Evolutionary conservation across 495 filamentous ascomycete genomes (phyloP).

Genomic region (Neurospora sp.): DNA sequence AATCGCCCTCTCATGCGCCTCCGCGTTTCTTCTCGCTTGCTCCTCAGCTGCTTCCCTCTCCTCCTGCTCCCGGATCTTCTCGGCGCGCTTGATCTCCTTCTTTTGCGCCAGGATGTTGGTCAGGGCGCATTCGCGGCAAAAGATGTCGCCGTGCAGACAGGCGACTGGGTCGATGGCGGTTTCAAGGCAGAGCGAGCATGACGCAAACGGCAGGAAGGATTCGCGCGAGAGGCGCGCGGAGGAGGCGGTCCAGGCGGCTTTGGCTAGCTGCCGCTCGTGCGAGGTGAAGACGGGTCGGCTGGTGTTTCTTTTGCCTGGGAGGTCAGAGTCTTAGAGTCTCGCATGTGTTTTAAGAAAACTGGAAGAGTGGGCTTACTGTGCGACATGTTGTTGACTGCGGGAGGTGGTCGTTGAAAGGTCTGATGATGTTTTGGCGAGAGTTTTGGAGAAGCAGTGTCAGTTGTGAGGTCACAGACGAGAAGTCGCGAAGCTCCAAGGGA

Average conservation of each 20-base stretch:
- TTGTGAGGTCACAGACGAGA: background rate
- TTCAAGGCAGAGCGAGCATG: slow-evolving; percentile 81
- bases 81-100: slow-evolving; percentile 82
- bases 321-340: slow-evolving; percentile 12
- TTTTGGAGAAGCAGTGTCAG: background rate
- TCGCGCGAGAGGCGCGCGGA: slow-evolving; percentile 83
- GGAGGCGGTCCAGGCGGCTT: slow-evolving; percentile 69
- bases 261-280: slow-evolving; percentile 75
- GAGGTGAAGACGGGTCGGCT: slow-evolving; percentile 93
- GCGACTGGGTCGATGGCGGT: slow-evolving; percentile 72
- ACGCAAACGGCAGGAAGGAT: slow-evolving; percentile 86
- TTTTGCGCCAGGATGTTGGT: slow-evolving; percentile 82
- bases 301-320: slow-evolving; percentile 80
- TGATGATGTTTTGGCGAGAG: background rate
- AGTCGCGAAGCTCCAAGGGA: background rate
- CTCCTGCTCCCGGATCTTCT: slow-evolving; percentile 53
- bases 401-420: background rate
- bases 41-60: slow-evolving; percentile 46
- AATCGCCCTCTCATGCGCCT: slow-evolving; percentile 47
- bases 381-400: slow-evolving; percentile 30
- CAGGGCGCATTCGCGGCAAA: slow-evolving; percentile 91
- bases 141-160: slow-evolving; percentile 73
- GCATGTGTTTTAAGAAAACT: background rate
- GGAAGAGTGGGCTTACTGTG: slow-evolving; percentile 37
- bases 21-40: slow-evolving; percentile 42